Evolutionary conservation across 139 green algal genomes (phyloP).

Genomic region (Chlamydomonas incerta): DNA sequence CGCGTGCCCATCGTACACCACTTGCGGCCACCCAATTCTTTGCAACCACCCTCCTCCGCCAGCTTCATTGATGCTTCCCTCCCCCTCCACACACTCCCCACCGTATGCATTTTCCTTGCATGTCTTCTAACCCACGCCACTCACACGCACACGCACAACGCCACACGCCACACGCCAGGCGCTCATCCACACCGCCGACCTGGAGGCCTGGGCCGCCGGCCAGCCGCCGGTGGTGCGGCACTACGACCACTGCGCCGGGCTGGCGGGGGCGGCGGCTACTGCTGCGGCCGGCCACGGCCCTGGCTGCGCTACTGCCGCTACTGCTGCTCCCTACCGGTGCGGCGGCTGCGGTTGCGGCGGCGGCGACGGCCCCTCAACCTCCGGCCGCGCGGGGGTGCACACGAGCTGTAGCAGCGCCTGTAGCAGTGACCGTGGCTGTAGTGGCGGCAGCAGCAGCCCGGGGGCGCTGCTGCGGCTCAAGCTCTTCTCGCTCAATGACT

Average conservation of each 20-base stretch:
- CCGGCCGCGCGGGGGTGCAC: too few relatives aligned
- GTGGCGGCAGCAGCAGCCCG: neutral
- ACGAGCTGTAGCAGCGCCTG: neutral
- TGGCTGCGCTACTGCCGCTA: neutral
- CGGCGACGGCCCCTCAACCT: too few relatives aligned
- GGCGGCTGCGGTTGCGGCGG: too few relatives aligned
- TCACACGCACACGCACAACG: too few relatives aligned
- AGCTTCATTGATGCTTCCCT: neutral
- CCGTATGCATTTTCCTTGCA: neutral
- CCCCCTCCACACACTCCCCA: neutral
- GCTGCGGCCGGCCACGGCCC: neutral
- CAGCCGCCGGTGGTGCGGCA: neutral
- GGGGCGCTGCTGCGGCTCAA: constrained; percentile 55
- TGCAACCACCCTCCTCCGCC: too few relatives aligned
- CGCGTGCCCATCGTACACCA: neutral
- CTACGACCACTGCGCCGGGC: neutral
- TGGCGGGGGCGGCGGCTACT: too few relatives aligned
- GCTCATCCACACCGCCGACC: constrained; percentile 33
- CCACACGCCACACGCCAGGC: constrained; percentile 39
- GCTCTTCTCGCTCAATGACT: constrained; percentile 95
- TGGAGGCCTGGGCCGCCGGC: constrained; percentile 52
- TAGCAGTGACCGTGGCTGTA: neutral
- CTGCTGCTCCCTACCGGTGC: too few relatives aligned
- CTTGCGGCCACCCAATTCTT: too few relatives aligned
- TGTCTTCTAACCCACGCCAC: neutral